Percentiles rank a stretch among this genome's conserved stretches.
Evolutionary conservation across 2,329 filamentous ascomycete genomes (phyloP).

Genomic region (Neonectria hederae): DNA sequence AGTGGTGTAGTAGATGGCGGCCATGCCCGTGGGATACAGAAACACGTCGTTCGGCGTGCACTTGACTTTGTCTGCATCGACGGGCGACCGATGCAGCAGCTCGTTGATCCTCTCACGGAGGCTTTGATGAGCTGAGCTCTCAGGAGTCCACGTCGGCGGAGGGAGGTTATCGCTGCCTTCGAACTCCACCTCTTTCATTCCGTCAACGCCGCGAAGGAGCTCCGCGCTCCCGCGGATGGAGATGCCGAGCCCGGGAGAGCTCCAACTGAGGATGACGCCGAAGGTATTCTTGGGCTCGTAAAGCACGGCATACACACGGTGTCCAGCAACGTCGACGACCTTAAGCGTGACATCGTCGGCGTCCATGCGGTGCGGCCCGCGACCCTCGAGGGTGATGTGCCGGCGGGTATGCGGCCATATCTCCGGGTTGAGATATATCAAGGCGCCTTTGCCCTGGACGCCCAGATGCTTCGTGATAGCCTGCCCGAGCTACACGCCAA

Average conservation of each 20-base stretch:
- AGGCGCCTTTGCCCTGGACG: constrained; percentile 38
- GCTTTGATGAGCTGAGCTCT: constrained; percentile 49
- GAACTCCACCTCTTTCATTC: constrained; percentile 48
- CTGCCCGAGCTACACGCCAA: constrained; percentile 46
- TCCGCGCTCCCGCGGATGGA: constrained; percentile 56
- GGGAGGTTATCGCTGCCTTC: constrained; percentile 37
- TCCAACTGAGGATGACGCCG: constrained; percentile 56
- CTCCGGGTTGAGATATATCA: constrained; percentile 47
- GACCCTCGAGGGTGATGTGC: constrained; percentile 48
- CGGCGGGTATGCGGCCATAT: constrained; percentile 43
- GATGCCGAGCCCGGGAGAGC: constrained; percentile 57
- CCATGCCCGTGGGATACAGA: constrained; percentile 65
- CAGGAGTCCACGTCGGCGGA: constrained; percentile 51
- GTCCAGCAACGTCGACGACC: constrained; percentile 53
- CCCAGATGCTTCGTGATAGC: constrained; percentile 48
- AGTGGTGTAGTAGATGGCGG: constrained; percentile 57
- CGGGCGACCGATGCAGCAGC: constrained; percentile 54
- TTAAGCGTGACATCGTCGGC: constrained; percentile 49
- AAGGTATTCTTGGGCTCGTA: constrained; percentile 50
- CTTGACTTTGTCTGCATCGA: constrained; percentile 41
- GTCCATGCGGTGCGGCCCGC: constrained; percentile 48
- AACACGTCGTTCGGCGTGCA: constrained; percentile 55
- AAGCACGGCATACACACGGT: constrained; percentile 56
- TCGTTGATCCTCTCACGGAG: constrained; percentile 53
- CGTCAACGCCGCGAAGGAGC: constrained; percentile 51